phyloP scores from a whole-genome alignment of 495 filamentous ascomycete genomes.

The Oidiodendron maius region DNA sequence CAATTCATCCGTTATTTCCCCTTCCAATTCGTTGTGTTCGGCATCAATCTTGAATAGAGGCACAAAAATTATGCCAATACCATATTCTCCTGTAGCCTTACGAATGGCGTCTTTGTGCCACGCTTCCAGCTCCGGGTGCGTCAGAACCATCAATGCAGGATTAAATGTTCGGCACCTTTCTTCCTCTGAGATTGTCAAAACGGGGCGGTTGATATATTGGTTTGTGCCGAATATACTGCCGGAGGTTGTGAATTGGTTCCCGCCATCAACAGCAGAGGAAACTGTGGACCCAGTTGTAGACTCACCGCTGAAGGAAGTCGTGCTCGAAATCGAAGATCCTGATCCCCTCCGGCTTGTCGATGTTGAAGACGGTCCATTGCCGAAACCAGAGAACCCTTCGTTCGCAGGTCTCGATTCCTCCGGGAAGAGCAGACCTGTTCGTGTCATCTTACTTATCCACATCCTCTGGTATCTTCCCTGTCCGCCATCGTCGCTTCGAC shows the following conservation, averaged over 20 bases:
- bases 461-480: conserved; percentile 19
- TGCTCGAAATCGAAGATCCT: conserved; percentile 7
- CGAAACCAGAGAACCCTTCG: conserved; percentile 7
- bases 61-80: no score
- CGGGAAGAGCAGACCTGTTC: conserved; percentile 19
- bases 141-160: no score
- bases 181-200: conserved; percentile 18
- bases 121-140: no score
- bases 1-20: conserved; percentile 16
- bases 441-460: conserved; percentile 21
- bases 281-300: no score
- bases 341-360: conserved; percentile 14
- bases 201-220: background rate
- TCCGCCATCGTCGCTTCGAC: background rate
- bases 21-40: no score
- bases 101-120: no score
- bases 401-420: conserved; percentile 20
- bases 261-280: background rate
- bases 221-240: background rate
- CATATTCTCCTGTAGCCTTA: no score
- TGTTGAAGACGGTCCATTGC: conserved; percentile 4
- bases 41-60: no score
- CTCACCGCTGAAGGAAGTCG: background rate
- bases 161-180: no score
- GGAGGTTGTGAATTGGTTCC: conserved; percentile 1